Evolutionary conservation across 1,284 basidiomycete species (phyloP).

Genomic region (Microbotryomycetes sp.): DNA sequence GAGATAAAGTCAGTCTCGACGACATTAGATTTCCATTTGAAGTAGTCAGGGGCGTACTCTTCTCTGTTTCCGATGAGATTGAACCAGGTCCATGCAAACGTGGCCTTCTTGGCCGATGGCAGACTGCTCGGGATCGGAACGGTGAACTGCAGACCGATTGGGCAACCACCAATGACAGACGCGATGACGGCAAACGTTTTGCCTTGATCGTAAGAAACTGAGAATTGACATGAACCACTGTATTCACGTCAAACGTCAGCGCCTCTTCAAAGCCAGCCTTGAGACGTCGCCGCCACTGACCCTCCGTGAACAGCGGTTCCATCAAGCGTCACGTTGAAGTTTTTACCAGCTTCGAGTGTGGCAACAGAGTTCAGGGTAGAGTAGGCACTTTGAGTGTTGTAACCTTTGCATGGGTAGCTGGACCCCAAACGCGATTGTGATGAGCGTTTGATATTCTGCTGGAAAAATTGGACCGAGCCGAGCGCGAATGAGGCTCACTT

Average conservation of each 20-base stretch:
- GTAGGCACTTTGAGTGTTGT: constrained; percentile 38
- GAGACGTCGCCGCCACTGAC: no score
- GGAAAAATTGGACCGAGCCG: no score
- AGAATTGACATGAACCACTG: constrained; percentile 46
- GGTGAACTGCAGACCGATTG: constrained; percentile 36
- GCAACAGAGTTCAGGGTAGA: constrained; percentile 38
- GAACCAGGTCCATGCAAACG: constrained; percentile 48
- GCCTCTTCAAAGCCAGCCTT: no score
- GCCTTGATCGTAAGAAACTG: constrained; percentile 45
- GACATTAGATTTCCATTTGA: no score
- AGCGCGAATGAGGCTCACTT: no score
- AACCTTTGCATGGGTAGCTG: constrained; percentile 46
- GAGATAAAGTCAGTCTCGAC: neutral
- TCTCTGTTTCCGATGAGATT: constrained; percentile 34
- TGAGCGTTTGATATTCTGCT: no score
- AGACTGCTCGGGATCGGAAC: constrained; percentile 42
- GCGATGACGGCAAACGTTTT: constrained; percentile 45
- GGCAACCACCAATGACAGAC: constrained; percentile 44
- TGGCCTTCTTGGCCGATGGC: constrained; percentile 41
- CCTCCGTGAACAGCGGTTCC: constrained; percentile 44
- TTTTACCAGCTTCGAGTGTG: constrained; percentile 36
- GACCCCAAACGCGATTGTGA: no score
- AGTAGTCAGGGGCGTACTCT: no score
- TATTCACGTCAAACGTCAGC: no score
- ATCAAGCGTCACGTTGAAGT: constrained; percentile 38